These are phyloP conservation scores for Trichomonascaceae sp. DNA, from an alignment of 1,139 yeast species.

Conservation along the genomic window DNA sequence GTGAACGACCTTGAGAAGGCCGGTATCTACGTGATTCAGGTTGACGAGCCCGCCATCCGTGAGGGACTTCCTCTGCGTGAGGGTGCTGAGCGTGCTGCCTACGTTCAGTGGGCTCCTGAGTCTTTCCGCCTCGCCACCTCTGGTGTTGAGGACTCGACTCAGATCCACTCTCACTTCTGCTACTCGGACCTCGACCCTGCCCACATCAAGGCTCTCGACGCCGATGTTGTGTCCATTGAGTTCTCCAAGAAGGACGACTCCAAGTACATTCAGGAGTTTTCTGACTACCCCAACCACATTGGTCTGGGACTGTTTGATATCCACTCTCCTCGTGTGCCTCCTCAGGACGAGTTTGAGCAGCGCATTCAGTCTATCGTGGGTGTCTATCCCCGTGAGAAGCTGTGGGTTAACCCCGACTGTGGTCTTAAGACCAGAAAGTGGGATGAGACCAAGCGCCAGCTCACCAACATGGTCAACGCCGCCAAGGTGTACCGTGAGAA, in stretches of 20 bases:
- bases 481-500: slow-evolving; percentile 83
- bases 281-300: slow-evolving; percentile 97
- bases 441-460: slow-evolving; percentile 68
- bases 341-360: slow-evolving; percentile 86
- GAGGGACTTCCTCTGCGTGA: slow-evolving; percentile 99
- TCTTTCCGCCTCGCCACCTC: slow-evolving; percentile 99
- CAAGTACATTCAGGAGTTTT: slow-evolving; percentile 92
- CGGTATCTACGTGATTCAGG: slow-evolving; percentile 96
- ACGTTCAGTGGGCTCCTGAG: slow-evolving; percentile 98
- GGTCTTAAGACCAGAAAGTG: slow-evolving; percentile 98
- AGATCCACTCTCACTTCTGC: slow-evolving; percentile 99
- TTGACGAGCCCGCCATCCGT: slow-evolving; percentile 99
- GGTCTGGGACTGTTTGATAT: slow-evolving; percentile 98
- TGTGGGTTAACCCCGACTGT: slow-evolving; percentile 99
- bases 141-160: slow-evolving; percentile 90
- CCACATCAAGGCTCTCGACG: slow-evolving; percentile 98
- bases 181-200: slow-evolving; percentile 99
- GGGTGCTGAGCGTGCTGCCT: slow-evolving; percentile 91
- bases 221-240: slow-evolving; percentile 98
- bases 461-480: slow-evolving; percentile 97
- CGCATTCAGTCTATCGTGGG: slow-evolving; percentile 91
- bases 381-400: slow-evolving; percentile 93
- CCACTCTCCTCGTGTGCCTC: slow-evolving; percentile 99
- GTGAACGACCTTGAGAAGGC: slow-evolving; percentile 96
- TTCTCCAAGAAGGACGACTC: slow-evolving; percentile 99